Evolutionary conservation across 768 basidiomycete species (phyloP).

Genomic region (Neoboletus brunneissimus): DNA sequence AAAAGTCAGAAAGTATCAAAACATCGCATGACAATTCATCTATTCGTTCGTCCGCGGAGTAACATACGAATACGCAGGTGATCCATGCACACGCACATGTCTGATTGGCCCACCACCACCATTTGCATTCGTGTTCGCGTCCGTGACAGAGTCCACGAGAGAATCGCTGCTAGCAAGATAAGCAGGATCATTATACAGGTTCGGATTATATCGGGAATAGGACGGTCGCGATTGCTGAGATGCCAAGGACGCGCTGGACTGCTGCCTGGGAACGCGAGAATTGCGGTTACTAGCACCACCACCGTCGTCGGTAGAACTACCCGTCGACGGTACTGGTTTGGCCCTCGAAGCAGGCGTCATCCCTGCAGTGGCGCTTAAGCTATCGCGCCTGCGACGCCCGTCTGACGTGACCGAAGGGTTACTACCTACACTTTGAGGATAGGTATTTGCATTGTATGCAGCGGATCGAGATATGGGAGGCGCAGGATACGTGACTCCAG

Average conservation of each 20-base stretch:
- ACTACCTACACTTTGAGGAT: conserved; percentile 3
- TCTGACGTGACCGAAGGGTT: conserved; percentile 27
- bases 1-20: background rate
- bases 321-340: conserved; percentile 12
- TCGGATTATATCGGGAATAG: conserved; percentile 21
- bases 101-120: conserved; percentile 21
- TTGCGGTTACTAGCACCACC: conserved; percentile 2
- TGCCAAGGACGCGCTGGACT: conserved; percentile 26
- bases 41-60: conserved; percentile 17
- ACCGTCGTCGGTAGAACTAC: conserved; percentile 9
- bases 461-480: conserved; percentile 30
- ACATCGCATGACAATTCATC: background rate
- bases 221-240: conserved; percentile 17
- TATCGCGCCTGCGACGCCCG: conserved; percentile 24
- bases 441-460: conserved; percentile 1
- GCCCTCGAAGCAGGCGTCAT: conserved; percentile 21
- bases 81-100: conserved; percentile 17
- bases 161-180: conserved; percentile 29
- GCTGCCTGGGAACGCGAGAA: conserved; percentile 14
- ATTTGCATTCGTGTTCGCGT: conserved; percentile 25
- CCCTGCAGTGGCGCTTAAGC: conserved; percentile 22
- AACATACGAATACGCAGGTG: conserved; percentile 22
- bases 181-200: conserved; percentile 27
- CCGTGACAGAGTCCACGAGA: conserved; percentile 23
- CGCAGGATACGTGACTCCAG: conserved; percentile 25